Evolutionary conservation across 192 early-diverging fungal species (phyloP).

Genomic region (Backusella tarrabulga): DNA sequence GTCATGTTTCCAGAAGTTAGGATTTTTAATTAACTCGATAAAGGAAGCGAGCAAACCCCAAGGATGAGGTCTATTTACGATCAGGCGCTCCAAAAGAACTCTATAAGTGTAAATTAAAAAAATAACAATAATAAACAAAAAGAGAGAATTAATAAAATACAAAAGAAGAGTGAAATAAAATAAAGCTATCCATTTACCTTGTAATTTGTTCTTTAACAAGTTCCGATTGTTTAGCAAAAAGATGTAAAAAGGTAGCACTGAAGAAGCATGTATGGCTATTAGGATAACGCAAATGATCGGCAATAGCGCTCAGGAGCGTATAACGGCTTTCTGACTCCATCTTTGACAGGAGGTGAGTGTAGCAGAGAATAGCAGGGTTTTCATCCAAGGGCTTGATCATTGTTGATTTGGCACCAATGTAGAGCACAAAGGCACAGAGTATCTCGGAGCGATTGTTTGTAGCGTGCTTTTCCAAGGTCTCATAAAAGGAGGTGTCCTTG

Average conservation of each 20-base stretch:
- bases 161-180: not conserved
- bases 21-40: conserved; percentile 94
- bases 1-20: conserved; percentile 59
- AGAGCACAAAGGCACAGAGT: conserved; percentile 88
- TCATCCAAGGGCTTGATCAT: conserved; percentile 39
- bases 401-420: conserved; percentile 81
- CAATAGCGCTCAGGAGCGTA: conserved; percentile 83
- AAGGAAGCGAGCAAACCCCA: conserved; percentile 97
- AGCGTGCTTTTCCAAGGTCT: conserved; percentile 51
- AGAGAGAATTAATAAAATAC: not conserved
- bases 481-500: conserved; percentile 55
- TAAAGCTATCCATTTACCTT: conserved; percentile 40
- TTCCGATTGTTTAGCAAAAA: conserved; percentile 74
- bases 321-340: conserved; percentile 58
- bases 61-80: conserved; percentile 96
- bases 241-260: conserved; percentile 78
- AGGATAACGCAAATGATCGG: conserved; percentile 96
- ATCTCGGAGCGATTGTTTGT: conserved; percentile 67
- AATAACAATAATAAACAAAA: not conserved
- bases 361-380: conserved; percentile 75
- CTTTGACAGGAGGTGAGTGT: conserved; percentile 63
- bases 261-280: conserved; percentile 96
- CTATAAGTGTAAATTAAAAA: conserved; percentile 33
- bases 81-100: conserved; percentile 91
- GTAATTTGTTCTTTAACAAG: conserved; percentile 96